phyloP scores from a whole-genome alignment of 768 basidiomycete species.

The Polyporus arcularius region DNA sequence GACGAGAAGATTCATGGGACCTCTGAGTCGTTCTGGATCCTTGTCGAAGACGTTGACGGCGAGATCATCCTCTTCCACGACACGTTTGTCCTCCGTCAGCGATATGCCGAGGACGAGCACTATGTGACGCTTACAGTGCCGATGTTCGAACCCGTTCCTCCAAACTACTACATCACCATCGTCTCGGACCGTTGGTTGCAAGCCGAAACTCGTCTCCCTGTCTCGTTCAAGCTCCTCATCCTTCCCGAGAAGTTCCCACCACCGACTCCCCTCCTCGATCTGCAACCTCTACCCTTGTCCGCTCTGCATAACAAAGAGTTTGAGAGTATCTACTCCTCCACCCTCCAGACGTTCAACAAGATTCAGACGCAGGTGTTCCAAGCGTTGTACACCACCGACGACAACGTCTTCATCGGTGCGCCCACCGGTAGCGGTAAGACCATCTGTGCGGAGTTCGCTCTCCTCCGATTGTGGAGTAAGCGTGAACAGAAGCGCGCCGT shows the following conservation, averaged over 20 bases:
- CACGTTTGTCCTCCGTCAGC: conserved; percentile 86
- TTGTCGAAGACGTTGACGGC: conserved; percentile 97
- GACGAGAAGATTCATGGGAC: conserved; percentile 90
- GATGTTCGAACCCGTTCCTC: conserved; percentile 96
- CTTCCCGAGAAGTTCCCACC: conserved; percentile 96
- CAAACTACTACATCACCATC: conserved; percentile 96
- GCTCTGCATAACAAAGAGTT: conserved; percentile 94
- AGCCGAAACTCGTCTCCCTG: conserved; percentile 89
- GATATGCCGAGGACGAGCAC: conserved; percentile 92
- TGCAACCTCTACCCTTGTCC: conserved; percentile 86
- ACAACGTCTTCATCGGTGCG: conserved; percentile 95
- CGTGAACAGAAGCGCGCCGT: conserved; percentile 80
- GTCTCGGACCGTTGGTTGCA: conserved; percentile 97
- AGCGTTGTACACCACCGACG: conserved; percentile 93
- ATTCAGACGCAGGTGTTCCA: conserved; percentile 99
- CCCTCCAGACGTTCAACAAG: conserved; percentile 92
- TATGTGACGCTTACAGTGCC: conserved; percentile 93
- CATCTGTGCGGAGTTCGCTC: conserved; percentile 94
- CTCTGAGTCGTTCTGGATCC: conserved; percentile 88
- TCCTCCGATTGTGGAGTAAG: conserved; percentile 94
- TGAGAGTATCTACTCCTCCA: conserved; percentile 80
- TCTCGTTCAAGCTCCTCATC: conserved; percentile 97
- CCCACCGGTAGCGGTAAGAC: conserved; percentile 98
- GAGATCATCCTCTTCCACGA: conserved; percentile 97
- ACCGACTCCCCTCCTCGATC: conserved; percentile 89